Evolutionary conservation across 257 asterid genomes (phyloP).

Genomic region (Petunia secreta): DNA sequence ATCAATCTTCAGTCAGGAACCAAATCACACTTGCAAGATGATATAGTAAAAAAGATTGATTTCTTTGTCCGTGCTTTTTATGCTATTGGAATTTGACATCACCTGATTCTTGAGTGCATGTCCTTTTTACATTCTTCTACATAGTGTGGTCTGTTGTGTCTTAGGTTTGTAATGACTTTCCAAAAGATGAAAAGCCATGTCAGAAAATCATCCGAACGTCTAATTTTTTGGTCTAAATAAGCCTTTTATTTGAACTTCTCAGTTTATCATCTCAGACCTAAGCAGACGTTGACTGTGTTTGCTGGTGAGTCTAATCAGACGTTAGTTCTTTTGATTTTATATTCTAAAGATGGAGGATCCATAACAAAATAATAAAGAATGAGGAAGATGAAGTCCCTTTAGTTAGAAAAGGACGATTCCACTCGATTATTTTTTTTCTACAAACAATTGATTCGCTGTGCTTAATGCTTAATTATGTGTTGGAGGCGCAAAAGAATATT

Average conservation of each 20-base stretch:
- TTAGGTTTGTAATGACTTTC: background rate
- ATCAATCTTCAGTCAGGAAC: constrained; percentile 4
- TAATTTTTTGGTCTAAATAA: background rate
- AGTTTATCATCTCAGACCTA: background rate
- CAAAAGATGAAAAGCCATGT: constrained; percentile 11
- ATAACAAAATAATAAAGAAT: background rate
- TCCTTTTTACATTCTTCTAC: constrained; percentile 1
- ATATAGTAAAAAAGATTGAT: constrained; percentile 2
- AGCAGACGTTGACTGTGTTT: background rate
- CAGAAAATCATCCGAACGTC: background rate
- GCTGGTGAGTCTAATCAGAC: background rate
- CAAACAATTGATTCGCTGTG: background rate
- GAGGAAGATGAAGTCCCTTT: background rate
- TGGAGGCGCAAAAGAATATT: background rate
- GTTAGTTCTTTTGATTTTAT: background rate
- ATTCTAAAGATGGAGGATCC: background rate
- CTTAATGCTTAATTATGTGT: background rate
- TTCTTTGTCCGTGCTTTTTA: background rate
- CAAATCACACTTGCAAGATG: constrained; percentile 14
- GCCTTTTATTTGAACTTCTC: background rate
- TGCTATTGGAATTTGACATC: constrained; percentile 23
- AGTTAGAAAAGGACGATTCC: background rate
- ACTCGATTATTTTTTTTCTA: background rate
- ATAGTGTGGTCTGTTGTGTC: background rate
- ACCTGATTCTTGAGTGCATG: constrained; percentile 14